Evolutionary conservation across 768 basidiomycete species (phyloP).

Genomic region (Pleurotus tuoliensis): DNA sequence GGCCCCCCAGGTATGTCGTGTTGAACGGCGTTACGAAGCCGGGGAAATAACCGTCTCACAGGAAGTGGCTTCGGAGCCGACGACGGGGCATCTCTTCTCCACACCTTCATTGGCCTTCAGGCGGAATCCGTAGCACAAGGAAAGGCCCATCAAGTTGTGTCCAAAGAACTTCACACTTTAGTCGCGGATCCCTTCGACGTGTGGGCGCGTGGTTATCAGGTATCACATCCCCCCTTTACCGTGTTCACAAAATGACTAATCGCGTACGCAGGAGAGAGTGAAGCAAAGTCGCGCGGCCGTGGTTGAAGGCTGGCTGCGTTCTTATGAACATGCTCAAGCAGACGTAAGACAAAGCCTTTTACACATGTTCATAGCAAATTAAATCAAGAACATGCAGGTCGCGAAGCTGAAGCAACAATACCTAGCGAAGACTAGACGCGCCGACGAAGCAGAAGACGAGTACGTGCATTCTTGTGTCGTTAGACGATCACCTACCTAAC

Average conservation of each 20-base stretch:
- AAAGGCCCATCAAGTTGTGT: slow-evolving; percentile 65
- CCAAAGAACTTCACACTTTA: slow-evolving; percentile 69
- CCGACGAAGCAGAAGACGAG: slow-evolving; percentile 95
- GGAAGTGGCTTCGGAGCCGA: slow-evolving; percentile 71
- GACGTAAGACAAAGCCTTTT: slow-evolving; percentile 26
- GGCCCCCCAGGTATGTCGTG: slow-evolving; percentile 43
- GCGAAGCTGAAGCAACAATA: slow-evolving; percentile 75
- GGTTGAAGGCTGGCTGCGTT: slow-evolving; percentile 61
- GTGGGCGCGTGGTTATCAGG: slow-evolving; percentile 78
- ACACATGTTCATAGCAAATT: not conserved
- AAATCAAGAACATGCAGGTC: slow-evolving; percentile 26
- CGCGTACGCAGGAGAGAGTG: slow-evolving; percentile 51
- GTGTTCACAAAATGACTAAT: slow-evolving; percentile 10
- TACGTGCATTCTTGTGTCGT: slow-evolving; percentile 35
- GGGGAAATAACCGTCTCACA: slow-evolving; percentile 18
- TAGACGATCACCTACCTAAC: slow-evolving; percentile 11
- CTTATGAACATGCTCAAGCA: slow-evolving; percentile 65
- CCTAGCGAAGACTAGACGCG: slow-evolving; percentile 70
- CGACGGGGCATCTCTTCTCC: slow-evolving; percentile 78
- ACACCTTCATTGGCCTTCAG: slow-evolving; percentile 79
- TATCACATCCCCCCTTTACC: slow-evolving; percentile 21
- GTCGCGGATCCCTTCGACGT: slow-evolving; percentile 78
- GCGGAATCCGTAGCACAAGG: slow-evolving; percentile 69
- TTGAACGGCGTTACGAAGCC: not conserved
- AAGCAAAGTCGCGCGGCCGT: slow-evolving; percentile 52